Percentiles rank a stretch among this genome's conserved stretches.
Evolutionary conservation across 352 stramenopile species (phyloP).

Genomic region (Phytophthora colocasiae): DNA sequence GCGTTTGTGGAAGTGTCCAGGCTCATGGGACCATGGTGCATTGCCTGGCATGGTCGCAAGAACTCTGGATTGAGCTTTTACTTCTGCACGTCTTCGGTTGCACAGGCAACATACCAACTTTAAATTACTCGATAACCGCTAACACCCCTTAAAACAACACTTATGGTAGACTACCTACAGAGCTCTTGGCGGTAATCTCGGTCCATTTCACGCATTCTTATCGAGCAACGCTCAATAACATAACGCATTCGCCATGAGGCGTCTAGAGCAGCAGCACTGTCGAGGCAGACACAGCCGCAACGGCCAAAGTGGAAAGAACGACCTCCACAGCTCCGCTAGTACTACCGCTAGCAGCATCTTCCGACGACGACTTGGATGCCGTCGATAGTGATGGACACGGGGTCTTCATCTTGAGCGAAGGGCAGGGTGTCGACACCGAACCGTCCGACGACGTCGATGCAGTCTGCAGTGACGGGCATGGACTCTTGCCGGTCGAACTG

Average conservation of each 20-base stretch:
- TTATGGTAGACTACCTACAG: slow-evolving; percentile 1
- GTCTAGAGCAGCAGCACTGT: slow-evolving; percentile 36
- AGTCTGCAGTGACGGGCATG: slow-evolving; percentile 39
- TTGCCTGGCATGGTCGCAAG: neutral
- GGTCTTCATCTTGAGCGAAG: slow-evolving; percentile 24
- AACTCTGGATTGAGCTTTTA: neutral
- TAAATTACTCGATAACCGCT: slow-evolving; percentile 28
- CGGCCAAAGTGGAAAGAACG: slow-evolving; percentile 13
- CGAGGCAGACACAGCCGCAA: slow-evolving; percentile 19
- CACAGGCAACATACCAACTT: slow-evolving; percentile 20
- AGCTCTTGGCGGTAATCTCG: slow-evolving; percentile 15
- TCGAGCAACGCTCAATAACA: slow-evolving; percentile 18
- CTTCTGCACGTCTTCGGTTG: neutral
- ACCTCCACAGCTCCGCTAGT: slow-evolving; percentile 4
- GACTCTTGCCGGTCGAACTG: slow-evolving; percentile 29
- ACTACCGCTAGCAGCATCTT: slow-evolving; percentile 29
- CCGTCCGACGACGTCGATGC: slow-evolving; percentile 38
- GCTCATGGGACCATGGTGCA: neutral
- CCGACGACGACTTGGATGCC: slow-evolving; percentile 31
- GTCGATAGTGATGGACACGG: slow-evolving; percentile 33
- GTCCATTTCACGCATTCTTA: slow-evolving; percentile 29
- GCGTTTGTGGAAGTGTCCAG: neutral
- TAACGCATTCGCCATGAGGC: slow-evolving; percentile 13
- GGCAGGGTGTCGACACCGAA: slow-evolving; percentile 23
- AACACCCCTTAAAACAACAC: neutral